phyloP scores from a whole-genome alignment of 2,329 filamentous ascomycete genomes.

The Trichoderma simmonsii region DNA sequence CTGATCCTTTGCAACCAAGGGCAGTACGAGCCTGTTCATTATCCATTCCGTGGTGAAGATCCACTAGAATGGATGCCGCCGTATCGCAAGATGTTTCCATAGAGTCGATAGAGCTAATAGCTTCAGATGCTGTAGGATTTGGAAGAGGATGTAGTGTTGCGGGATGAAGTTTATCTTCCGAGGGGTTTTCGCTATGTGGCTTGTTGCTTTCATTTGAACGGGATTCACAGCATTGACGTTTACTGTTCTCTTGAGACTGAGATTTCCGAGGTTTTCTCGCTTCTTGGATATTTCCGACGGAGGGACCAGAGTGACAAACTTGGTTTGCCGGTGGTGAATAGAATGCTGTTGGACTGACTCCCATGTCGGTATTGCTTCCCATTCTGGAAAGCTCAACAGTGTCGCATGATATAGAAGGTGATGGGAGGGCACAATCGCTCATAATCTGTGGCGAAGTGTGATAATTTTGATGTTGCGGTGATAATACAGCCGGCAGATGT shows the following conservation, averaged over 20 bases:
- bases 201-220: not conserved
- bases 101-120: not conserved
- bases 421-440: not conserved
- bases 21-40: slow-evolving; percentile 8
- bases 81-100: slow-evolving; percentile 15
- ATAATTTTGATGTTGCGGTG: too few species aligned
- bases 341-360: not conserved
- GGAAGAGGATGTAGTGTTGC: not conserved
- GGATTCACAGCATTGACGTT: not conserved
- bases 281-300: not conserved
- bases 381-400: not conserved
- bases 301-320: not conserved
- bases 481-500: not conserved
- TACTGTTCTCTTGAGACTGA: not conserved
- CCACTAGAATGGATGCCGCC: slow-evolving; percentile 18
- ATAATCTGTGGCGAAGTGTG: not conserved
- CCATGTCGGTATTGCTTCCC: not conserved
- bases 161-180: not conserved
- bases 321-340: too few species aligned
- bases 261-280: not conserved
- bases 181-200: not conserved
- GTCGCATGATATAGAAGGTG: not conserved
- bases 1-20: slow-evolving; percentile 13
- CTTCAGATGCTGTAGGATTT: not conserved
- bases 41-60: slow-evolving; percentile 13